phyloP scores from a whole-genome alignment of 2,329 filamentous ascomycete species.

The Verticillium alfalfae region DNA sequence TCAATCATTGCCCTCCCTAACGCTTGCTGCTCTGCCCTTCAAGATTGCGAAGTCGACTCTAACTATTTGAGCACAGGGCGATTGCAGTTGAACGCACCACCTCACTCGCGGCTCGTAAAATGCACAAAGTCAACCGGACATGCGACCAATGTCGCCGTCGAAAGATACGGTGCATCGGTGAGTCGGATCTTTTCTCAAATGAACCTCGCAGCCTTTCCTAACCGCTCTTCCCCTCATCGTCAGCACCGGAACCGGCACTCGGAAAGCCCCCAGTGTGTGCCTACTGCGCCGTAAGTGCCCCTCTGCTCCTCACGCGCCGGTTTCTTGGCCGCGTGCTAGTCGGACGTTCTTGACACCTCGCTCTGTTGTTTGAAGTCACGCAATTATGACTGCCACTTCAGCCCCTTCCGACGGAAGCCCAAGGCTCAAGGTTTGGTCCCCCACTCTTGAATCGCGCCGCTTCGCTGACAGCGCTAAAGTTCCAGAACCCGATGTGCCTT shows the following conservation, averaged over 20 bases:
- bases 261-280: neutral
- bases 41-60: no score
- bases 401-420: neutral
- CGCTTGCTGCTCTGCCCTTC: neutral
- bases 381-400: slow-evolving; percentile 2
- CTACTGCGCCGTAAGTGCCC: neutral
- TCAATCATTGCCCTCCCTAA: neutral
- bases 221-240: neutral
- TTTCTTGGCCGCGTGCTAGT: no score
- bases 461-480: neutral
- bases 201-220: neutral
- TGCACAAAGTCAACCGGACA: slow-evolving; percentile 6
- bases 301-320: no score
- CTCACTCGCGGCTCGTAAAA: neutral
- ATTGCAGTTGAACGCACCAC: no score
- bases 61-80: no score
- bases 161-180: slow-evolving; percentile 15
- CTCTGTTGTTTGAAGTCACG: neutral
- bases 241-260: neutral
- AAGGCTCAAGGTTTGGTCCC: neutral
- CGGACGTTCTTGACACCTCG: neutral
- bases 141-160: slow-evolving; percentile 15
- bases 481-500: neutral
- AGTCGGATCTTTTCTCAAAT: neutral
- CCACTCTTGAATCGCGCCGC: neutral